phyloP scores from a whole-genome alignment of 2,329 filamentous ascomycete genomes.

The Pleomassaria siparia region DNA sequence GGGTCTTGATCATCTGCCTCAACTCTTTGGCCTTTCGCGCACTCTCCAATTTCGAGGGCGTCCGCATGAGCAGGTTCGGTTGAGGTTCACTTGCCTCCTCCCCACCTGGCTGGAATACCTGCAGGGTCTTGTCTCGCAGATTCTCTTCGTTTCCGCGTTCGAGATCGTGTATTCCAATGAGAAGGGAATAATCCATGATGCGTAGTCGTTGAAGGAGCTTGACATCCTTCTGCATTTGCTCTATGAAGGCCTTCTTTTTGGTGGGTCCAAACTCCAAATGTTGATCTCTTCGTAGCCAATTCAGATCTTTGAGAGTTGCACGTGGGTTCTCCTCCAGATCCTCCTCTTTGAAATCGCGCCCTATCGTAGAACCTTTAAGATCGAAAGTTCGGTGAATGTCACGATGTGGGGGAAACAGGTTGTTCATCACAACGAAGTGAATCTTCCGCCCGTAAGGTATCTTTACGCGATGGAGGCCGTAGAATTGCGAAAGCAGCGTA shows the following conservation, averaged over 20 bases:
- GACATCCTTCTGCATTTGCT: constrained; percentile 87
- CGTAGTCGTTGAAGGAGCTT: constrained; percentile 81
- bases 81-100: constrained; percentile 51
- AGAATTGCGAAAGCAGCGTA: constrained; percentile 95
- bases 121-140: constrained; percentile 81
- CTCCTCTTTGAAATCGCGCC: constrained; percentile 87
- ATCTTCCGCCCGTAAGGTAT: constrained; percentile 98
- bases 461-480: constrained; percentile 95
- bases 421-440: constrained; percentile 99
- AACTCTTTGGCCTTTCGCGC: constrained; percentile 88
- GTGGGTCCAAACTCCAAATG: constrained; percentile 84
- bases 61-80: constrained; percentile 76
- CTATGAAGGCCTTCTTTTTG: constrained; percentile 85
- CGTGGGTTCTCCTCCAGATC: constrained; percentile 85
- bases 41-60: constrained; percentile 90
- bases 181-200: constrained; percentile 98
- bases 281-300: constrained; percentile 86
- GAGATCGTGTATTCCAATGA: constrained; percentile 92
- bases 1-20: constrained; percentile 86
- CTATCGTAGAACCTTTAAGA: constrained; percentile 92
- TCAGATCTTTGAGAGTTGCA: constrained; percentile 93
- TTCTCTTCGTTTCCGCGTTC: constrained; percentile 94
- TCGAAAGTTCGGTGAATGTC: constrained; percentile 98
- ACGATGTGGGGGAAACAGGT: constrained; percentile 93
- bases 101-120: constrained; percentile 90